Percentiles rank a stretch among this genome's conserved stretches.
These are phyloP conservation scores for Trichoderma pleuroti DNA, from an alignment of 2,329 filamentous ascomycete genomes.

Conservation along the genomic window DNA sequence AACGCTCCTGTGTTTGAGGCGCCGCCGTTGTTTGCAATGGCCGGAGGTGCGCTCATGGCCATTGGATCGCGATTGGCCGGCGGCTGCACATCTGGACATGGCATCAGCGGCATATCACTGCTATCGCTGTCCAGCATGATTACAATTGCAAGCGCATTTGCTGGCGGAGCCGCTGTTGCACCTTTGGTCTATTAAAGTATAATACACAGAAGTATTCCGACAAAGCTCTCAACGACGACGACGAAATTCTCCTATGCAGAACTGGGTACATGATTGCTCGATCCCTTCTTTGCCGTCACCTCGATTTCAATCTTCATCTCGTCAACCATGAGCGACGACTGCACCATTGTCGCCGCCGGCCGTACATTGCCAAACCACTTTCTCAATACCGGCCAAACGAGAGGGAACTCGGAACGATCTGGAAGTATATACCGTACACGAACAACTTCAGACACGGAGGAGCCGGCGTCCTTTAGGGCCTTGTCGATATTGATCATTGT, in stretches of 20 bases:
- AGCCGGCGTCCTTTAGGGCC: slow-evolving; percentile 44
- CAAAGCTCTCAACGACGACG: not conserved
- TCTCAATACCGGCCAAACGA: slow-evolving; percentile 48
- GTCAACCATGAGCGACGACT: slow-evolving; percentile 49
- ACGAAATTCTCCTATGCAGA: not conserved
- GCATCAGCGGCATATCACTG: slow-evolving; percentile 63
- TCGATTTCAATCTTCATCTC: slow-evolving; percentile 45
- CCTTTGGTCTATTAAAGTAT: slow-evolving; percentile 27
- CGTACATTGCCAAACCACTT: slow-evolving; percentile 48
- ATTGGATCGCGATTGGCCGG: slow-evolving; percentile 60
- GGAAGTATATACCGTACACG: slow-evolving; percentile 52
- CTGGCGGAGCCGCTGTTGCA: slow-evolving; percentile 39
- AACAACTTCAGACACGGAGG: slow-evolving; percentile 45
- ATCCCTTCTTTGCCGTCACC: slow-evolving; percentile 38
- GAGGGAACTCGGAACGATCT: slow-evolving; percentile 44
- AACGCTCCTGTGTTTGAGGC: slow-evolving; percentile 30
- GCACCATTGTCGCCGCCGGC: slow-evolving; percentile 53
- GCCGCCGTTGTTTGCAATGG: slow-evolving; percentile 38
- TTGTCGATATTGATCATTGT: slow-evolving; percentile 45
- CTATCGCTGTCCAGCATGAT: slow-evolving; percentile 60
- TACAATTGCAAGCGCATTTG: slow-evolving; percentile 58
- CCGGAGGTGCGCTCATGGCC: slow-evolving; percentile 56
- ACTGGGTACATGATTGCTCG: not conserved
- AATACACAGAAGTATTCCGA: not conserved
- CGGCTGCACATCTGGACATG: slow-evolving; percentile 67